Conservation (phyloP, 2,329 filamentous ascomycete species). For the Ambrosiella cleistominuta region DNA sequence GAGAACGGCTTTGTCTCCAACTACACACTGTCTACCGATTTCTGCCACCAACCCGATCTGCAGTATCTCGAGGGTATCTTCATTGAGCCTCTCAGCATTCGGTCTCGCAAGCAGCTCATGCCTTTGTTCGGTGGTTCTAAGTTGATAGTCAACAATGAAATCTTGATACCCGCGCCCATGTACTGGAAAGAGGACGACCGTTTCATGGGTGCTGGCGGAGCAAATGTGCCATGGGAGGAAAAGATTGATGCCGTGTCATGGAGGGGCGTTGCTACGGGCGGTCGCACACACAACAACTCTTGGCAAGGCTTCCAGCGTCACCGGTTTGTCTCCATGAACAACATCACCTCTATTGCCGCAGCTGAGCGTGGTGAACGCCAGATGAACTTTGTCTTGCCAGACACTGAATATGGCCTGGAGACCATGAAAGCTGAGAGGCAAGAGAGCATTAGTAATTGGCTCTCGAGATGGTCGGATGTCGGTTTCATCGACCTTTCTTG, state of each 20-base stretch:
- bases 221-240: constrained; percentile 37
- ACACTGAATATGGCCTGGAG: constrained; percentile 28
- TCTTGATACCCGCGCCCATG: constrained; percentile 51
- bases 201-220: constrained; percentile 38
- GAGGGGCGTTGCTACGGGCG: constrained; percentile 52
- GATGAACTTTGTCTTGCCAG: constrained; percentile 37
- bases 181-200: constrained; percentile 48
- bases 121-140: constrained; percentile 55
- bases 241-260: constrained; percentile 40
- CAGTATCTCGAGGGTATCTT: constrained; percentile 47
- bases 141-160: constrained; percentile 51
- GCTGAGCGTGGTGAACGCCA: constrained; percentile 30
- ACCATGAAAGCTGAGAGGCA: constrained; percentile 19
- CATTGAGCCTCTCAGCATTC: constrained; percentile 39
- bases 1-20: constrained; percentile 43
- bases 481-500: constrained; percentile 39
- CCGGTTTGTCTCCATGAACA: constrained; percentile 57
- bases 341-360: constrained; percentile 37
- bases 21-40: constrained; percentile 39
- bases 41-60: constrained; percentile 49
- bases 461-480: constrained; percentile 31
- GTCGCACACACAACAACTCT: constrained; percentile 38
- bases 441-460: constrained; percentile 31
- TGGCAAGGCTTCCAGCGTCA: constrained; percentile 62
- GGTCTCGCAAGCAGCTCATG: constrained; percentile 38